Conservation (phyloP, 495 filamentous ascomycete species). For the Podospora conica region DNA sequence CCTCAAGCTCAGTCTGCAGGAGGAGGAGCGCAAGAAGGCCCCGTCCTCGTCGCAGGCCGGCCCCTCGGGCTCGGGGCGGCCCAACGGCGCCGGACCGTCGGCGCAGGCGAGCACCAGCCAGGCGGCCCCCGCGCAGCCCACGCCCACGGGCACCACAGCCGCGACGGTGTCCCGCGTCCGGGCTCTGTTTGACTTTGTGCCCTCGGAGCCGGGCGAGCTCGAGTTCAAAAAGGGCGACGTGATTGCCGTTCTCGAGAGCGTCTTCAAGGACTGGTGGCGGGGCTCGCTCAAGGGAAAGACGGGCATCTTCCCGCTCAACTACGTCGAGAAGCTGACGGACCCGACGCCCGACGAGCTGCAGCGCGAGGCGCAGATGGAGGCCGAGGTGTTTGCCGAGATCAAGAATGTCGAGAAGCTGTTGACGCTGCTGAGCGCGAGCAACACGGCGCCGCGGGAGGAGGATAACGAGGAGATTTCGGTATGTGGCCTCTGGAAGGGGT, state of each 20-base stretch:
- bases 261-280: slow-evolving; percentile 99
- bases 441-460: slow-evolving; percentile 74
- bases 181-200: slow-evolving; percentile 89
- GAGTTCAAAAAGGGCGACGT: slow-evolving; percentile 96
- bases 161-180: slow-evolving; percentile 93
- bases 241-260: slow-evolving; percentile 93
- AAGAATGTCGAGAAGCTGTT: slow-evolving; percentile 97
- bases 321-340: slow-evolving; percentile 94
- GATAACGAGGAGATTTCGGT: slow-evolving; percentile 92
- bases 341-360: slow-evolving; percentile 92
- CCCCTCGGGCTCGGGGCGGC: slow-evolving; percentile 29
- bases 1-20: slow-evolving; percentile 82
- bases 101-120: slow-evolving; percentile 17
- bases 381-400: slow-evolving; percentile 95
- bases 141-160: slow-evolving; percentile 67
- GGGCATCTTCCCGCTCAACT: slow-evolving; percentile 97
- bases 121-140: slow-evolving; percentile 37
- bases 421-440: slow-evolving; percentile 89
- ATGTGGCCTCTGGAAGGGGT: slow-evolving; percentile 12
- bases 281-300: slow-evolving; percentile 89
- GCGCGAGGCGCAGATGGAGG: slow-evolving; percentile 94
- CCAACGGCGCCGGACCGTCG: slow-evolving; percentile 11
- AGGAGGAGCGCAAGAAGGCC: slow-evolving; percentile 54
- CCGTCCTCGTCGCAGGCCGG: slow-evolving; percentile 25
- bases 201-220: slow-evolving; percentile 87